Percentiles rank a stretch among this genome's conserved stretches.
Conservation (phyloP, 2,329 filamentous ascomycete genomes). For the Ophiostoma australiae region DNA sequence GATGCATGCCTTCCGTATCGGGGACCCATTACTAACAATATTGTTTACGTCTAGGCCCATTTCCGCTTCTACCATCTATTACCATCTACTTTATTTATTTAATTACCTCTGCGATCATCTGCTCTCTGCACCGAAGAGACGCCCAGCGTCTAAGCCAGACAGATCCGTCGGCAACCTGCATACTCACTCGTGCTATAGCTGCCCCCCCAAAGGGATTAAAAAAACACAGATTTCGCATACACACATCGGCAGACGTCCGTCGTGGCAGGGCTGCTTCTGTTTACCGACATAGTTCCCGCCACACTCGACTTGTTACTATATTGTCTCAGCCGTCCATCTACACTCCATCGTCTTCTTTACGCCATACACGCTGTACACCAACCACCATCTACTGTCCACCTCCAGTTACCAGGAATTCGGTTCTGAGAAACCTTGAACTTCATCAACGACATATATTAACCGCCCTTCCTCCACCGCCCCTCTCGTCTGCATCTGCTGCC, state of each 20-base stretch:
- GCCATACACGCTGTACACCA: neutral
- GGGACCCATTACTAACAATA: neutral
- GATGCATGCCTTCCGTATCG: neutral
- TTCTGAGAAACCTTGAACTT: constrained; percentile 15
- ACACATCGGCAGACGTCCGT: neutral
- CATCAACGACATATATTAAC: constrained; percentile 17
- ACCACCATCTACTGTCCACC: neutral
- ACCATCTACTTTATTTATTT: neutral
- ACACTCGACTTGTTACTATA: neutral
- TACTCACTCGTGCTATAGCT: neutral
- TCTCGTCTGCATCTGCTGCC: neutral
- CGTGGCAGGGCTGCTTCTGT: neutral
- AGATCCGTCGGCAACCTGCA: neutral
- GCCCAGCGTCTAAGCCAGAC: neutral
- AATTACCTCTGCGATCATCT: no score
- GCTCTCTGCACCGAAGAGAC: neutral
- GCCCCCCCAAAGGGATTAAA: neutral
- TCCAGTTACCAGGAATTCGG: constrained; percentile 16
- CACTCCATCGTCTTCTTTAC: constrained; percentile 1
- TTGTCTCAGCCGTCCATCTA: neutral
- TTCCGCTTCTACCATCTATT: neutral
- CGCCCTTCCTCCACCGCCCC: neutral
- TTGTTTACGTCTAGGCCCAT: neutral
- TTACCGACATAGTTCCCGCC: neutral
- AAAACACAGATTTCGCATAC: neutral